Conservation (phyloP, 1,284 basidiomycete genomes). For the Ceratobasidium sp. region DNA sequence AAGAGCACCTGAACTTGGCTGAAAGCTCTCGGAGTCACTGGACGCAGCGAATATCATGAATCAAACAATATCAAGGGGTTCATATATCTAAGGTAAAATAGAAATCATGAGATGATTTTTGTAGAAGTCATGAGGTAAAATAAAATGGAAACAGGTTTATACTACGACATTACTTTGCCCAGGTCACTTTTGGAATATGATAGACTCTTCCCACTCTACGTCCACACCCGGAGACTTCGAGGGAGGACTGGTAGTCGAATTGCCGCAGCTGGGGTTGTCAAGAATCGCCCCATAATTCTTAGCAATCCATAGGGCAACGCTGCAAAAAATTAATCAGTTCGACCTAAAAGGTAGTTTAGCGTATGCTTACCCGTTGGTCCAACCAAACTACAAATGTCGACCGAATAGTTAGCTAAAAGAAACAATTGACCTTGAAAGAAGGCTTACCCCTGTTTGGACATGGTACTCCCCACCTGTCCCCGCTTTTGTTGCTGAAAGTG, state of each 20-base stretch:
- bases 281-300: neutral
- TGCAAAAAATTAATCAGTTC: neutral
- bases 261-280: neutral
- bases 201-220: neutral
- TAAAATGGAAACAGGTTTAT: no score
- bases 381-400: neutral
- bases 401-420: neutral
- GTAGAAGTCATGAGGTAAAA: no score
- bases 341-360: no score
- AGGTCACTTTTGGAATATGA: neutral
- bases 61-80: no score
- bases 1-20: no score
- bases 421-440: neutral
- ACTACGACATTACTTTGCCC: no score
- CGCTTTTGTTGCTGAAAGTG: neutral
- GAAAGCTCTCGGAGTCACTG: no score
- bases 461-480: neutral
- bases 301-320: conserved; percentile 9
- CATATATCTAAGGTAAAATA: no score
- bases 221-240: neutral
- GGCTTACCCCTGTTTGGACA: conserved; percentile 5
- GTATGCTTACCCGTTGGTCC: conserved; percentile 5
- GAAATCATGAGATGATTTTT: no score
- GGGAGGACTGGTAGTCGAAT: neutral
- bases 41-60: no score